Evolutionary conservation across 441 rosid genomes (phyloP), one percentile per base, ranked within the genome.

Genomic region (Syzygium malaccense): DNA sequence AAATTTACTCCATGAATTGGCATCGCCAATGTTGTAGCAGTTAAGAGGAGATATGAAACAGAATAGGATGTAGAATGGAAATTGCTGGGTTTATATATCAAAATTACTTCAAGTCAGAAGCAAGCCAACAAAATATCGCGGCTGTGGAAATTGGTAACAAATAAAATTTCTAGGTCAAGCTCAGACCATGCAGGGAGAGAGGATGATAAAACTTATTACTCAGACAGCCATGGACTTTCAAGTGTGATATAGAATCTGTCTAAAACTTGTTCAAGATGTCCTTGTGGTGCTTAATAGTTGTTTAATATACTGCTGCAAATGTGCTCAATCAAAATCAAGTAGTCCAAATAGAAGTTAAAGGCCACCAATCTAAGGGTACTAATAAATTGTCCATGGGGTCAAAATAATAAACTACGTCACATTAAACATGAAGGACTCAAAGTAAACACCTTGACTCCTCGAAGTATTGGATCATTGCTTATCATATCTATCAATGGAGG

Each of bases 401-500:
- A 23, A 26, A 41, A 37, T 23, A 75, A 75, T 75, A 4, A 14
- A 75, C 83, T 41, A 75, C n/a, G 14, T 41, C 3, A 75, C 25
- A 13, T 75, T 9, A 75, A 75, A 75, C 86, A 26, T 45, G 60
- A 58, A 53, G 45, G 57, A 87, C 87, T 86, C 53, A 78, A 88
- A 55, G 66, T 32, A 56, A 83, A 92, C 89, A 98, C 99, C 99
- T 98, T 98, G 54, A 96, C 98, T 85, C 96, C 95, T 86, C 92
- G 89, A 71, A 98, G 99, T 89, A 98, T 91, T 88, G 99, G 98
- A 91, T 98, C 99, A 91, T 95, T 98, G 89, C 99, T 98, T 91
- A 98, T 94, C 97, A 97, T 93, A 90, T 95, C 99, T 91, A 96
- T 89, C 89, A 98, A 90, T 41, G 99, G 99, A 90, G 99, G 99